phyloP scores from a whole-genome alignment of 2,329 filamentous ascomycete species.

The Trichoderma sp. region DNA sequence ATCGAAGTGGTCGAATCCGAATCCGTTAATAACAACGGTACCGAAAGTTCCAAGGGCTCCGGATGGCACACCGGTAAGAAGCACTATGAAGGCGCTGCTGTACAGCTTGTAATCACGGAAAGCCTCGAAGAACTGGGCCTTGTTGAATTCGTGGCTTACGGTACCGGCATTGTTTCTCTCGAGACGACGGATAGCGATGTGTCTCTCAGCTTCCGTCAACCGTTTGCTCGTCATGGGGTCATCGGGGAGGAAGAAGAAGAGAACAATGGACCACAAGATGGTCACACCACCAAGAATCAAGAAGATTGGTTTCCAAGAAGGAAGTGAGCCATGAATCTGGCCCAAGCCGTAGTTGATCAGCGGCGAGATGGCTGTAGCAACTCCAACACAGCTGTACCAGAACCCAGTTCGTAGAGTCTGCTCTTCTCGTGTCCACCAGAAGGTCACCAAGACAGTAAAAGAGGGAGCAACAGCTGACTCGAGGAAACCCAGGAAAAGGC shows the following conservation, averaged over 20 bases:
- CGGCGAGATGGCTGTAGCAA: conserved; percentile 2
- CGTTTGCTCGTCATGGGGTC: neutral
- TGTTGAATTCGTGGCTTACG: conserved; percentile 5
- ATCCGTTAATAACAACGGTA: neutral
- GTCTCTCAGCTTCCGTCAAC: neutral
- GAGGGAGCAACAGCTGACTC: conserved; percentile 4
- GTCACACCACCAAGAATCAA: neutral
- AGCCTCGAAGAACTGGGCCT: neutral
- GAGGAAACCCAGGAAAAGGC: neutral
- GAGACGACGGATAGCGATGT: neutral
- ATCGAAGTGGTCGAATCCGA: conserved; percentile 1
- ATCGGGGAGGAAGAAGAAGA: conserved; percentile 1
- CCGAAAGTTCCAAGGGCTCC: conserved; percentile 7
- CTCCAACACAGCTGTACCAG: conserved; percentile 6
- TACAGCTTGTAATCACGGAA: conserved; percentile 9
- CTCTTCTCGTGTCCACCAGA: conserved; percentile 13
- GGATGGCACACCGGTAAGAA: neutral
- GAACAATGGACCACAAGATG: neutral
- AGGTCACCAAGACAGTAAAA: neutral
- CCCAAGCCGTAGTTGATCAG: conserved; percentile 9
- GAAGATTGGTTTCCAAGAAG: conserved; percentile 7
- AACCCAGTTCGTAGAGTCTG: neutral
- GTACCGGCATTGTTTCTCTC: conserved; percentile 1
- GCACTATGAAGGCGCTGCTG: conserved; percentile 2
- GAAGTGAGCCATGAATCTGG: neutral